Conservation (phyloP, 2,329 filamentous ascomycete species). For the Hymenoscyphus salicellus region DNA sequence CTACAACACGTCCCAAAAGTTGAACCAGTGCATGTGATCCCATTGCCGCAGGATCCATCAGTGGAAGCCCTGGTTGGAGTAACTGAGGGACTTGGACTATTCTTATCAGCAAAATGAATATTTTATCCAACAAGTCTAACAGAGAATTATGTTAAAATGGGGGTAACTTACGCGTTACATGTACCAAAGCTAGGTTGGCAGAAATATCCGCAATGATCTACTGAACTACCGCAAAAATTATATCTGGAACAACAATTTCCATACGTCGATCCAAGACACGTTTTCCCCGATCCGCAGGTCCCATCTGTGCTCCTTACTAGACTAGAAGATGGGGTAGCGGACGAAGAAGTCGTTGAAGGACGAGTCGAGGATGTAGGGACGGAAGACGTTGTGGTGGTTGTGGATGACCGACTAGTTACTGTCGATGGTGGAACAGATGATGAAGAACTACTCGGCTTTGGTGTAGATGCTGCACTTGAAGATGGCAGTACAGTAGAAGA, state of each 20-base stretch:
- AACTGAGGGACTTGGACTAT: not conserved
- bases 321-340: not conserved
- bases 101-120: not conserved
- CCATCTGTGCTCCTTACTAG: not conserved
- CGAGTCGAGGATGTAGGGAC: not conserved
- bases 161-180: conserved; percentile 1
- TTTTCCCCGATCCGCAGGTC: not conserved
- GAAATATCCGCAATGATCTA: conserved; percentile 7
- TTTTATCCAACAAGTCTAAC: no score
- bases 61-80: not conserved
- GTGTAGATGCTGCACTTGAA: not conserved
- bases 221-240: conserved; percentile 2
- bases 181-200: conserved; percentile 9
- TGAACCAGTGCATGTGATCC: not conserved
- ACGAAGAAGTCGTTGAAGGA: not conserved
- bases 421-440: not conserved
- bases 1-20: not conserved
- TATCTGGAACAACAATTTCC: conserved; percentile 12
- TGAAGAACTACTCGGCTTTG: not conserved
- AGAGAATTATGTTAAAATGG: not conserved
- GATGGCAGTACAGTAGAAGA: not conserved
- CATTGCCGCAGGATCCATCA: not conserved
- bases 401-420: not conserved
- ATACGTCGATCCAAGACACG: not conserved
- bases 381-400: not conserved